Evolutionary conservation across 108 stramenopile genomes (phyloP), one percentile per base, ranked within the genome.

Genomic region (Seminavis robusta): DNA sequence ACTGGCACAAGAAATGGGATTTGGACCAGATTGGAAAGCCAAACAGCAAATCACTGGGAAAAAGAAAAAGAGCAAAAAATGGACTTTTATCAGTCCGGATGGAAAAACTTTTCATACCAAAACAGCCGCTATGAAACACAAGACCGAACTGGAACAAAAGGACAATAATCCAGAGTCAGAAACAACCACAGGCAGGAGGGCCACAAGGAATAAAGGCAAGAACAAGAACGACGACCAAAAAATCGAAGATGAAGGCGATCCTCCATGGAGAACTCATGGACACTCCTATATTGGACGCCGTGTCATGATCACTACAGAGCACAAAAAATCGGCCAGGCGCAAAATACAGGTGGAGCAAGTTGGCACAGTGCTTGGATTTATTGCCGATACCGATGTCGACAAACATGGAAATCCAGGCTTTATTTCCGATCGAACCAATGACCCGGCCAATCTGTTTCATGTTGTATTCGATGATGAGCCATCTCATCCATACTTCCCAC

Each of bases 341-440:
- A 62, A 39, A 13, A 53, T 81, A 11, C 33, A 42, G 15, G 66
- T 81, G 16, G 67, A 76, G 37, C 80, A 81, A 40, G 52, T 72
- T 47, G 90, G 90, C 1, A 79, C 63, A 29, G 75, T 83, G 11
- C 46, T 63, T 42, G 86, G 86, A 17, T 92, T 79, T 76, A 92
- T 92, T 29, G 63, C 81, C 47, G 83, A 72, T 10, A 70, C 81
- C 0, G 90, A 92, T 53, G 65, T 80, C 6, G 90, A 92, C 54
- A 81, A 74, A 54, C 76, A 80, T 29, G 90, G 90, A 13, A 66
- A 84, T 30, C 90, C 90, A 30, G 90, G 90, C n/a, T 92, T 81
- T 59, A 55, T 77, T 17, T 83, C 79, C 1, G 83, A 81, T 47
- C 42, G 42, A 24, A 82, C 84, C 1, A 79, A 80, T 4, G 36